Evolutionary conservation across 1,284 basidiomycete species (phyloP).

Genomic region (Marasmius fiardii): DNA sequence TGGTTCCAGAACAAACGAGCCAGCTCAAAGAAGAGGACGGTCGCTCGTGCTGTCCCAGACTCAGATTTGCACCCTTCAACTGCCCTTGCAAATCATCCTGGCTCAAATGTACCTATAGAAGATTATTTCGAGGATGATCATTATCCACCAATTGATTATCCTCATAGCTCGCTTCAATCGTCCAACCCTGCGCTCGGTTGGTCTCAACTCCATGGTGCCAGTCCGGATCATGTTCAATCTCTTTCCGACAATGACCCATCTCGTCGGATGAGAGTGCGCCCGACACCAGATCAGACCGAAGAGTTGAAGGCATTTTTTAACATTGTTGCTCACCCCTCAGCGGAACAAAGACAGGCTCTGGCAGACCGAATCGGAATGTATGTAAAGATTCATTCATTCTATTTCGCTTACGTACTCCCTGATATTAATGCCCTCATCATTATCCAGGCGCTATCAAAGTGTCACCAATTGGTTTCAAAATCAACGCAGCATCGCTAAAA

Average conservation of each 20-base stretch:
- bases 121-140: conserved; percentile 46
- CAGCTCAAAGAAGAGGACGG: conserved; percentile 70
- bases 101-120: conserved; percentile 29
- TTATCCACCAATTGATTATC: conserved; percentile 31
- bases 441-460: conserved; percentile 65
- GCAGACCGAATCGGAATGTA: conserved; percentile 71
- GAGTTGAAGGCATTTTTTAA: conserved; percentile 63
- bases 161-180: conserved; percentile 30
- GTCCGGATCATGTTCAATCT: conserved; percentile 44
- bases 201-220: conserved; percentile 41
- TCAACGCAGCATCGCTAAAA: conserved; percentile 71
- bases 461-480: conserved; percentile 85
- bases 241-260: conserved; percentile 42
- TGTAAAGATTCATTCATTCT: conserved; percentile 27
- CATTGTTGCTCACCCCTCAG: conserved; percentile 58
- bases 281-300: conserved; percentile 61
- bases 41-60: conserved; percentile 34
- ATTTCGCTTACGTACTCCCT: conserved; percentile 7
- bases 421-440: conserved; percentile 20
- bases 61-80: conserved; percentile 35
- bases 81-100: conserved; percentile 25
- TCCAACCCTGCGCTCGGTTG: conserved; percentile 14
- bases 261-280: conserved; percentile 57
- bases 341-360: conserved; percentile 60
- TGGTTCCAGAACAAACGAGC: conserved; percentile 85